Conservation (phyloP, 495 filamentous ascomycete genomes). For the Xylaria palmicola region DNA sequence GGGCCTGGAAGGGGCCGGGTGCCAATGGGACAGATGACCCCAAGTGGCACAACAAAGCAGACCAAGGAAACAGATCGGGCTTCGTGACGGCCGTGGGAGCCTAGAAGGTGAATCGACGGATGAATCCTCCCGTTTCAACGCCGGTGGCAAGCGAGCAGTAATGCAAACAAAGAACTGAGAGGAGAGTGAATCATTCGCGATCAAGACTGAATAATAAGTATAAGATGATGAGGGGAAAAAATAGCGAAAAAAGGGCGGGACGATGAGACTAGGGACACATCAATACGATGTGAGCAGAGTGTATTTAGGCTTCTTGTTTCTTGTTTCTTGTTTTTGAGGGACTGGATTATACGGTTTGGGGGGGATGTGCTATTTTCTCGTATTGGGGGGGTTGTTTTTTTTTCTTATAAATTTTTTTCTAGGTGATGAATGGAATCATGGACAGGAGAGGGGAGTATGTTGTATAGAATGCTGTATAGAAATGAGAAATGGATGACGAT, state of each 20-base stretch:
- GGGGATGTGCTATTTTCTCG: too few species aligned
- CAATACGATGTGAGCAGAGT: not conserved
- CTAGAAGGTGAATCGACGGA: conserved; percentile 30
- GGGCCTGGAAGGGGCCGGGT: conserved; percentile 16
- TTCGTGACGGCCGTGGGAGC: conserved; percentile 32
- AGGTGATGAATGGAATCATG: conserved; percentile 2
- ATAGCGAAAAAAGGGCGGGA: conserved; percentile 1
- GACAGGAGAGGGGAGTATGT: not conserved
- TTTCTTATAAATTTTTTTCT: not conserved
- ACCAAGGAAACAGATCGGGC: conserved; percentile 19
- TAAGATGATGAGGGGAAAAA: too few species aligned
- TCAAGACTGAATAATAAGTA: too few species aligned
- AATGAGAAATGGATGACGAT: conserved; percentile 8
- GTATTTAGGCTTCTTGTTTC: not conserved
- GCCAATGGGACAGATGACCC: conserved; percentile 36
- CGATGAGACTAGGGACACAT: conserved; percentile 8
- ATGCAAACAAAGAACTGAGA: conserved; percentile 34
- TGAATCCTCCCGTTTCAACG: conserved; percentile 21
- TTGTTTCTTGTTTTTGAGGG: not conserved
- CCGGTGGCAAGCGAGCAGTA: conserved; percentile 32
- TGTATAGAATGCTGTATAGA: too few species aligned
- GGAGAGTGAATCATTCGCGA: conserved; percentile 22
- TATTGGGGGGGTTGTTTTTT: not conserved
- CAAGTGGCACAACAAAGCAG: conserved; percentile 34
- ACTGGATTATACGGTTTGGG: not conserved